A percentile compares a stretch with the other conserved stretches of the same genome.
Evolutionary conservation across 73 alveolate species (phyloP).

Genomic region (Symbiodinium natans): DNA sequence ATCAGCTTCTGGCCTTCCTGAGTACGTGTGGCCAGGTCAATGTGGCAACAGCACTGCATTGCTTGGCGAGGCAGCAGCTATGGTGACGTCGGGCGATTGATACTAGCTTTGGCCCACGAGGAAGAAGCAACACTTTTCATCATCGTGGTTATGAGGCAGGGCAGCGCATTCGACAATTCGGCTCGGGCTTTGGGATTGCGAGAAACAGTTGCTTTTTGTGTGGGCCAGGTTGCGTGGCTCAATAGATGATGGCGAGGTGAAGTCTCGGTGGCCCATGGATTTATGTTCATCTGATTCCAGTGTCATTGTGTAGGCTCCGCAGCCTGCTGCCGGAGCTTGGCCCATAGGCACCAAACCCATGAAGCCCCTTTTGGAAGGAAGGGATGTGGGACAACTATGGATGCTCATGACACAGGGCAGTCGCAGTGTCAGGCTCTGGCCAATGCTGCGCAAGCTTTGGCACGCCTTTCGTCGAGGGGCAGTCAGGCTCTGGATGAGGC

Average conservation of each 20-base stretch:
- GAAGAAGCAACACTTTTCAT: neutral
- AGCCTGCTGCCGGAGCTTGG: neutral
- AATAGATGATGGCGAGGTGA: neutral
- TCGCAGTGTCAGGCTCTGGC: neutral
- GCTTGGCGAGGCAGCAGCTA: constrained; percentile 27
- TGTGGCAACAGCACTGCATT: constrained; percentile 29
- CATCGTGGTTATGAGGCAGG: neutral
- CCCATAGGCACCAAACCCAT: neutral
- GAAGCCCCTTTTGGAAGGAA: no score
- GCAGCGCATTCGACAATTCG: neutral
- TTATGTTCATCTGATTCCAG: neutral
- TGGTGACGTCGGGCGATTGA: neutral
- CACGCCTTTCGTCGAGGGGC: neutral
- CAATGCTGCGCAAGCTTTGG: neutral
- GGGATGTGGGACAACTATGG: no score
- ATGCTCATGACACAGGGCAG: no score
- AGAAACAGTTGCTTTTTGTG: neutral
- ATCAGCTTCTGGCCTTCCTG: neutral
- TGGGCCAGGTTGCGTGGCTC: neutral
- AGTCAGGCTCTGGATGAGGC: neutral
- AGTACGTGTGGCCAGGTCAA: constrained; percentile 43
- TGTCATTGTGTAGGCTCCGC: neutral
- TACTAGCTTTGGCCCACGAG: neutral
- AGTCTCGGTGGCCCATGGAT: no score
- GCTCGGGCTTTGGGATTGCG: neutral